Base-by-base conservation (phyloP, 164 flowering plant species). In the Nelumbo lutea region DNA sequence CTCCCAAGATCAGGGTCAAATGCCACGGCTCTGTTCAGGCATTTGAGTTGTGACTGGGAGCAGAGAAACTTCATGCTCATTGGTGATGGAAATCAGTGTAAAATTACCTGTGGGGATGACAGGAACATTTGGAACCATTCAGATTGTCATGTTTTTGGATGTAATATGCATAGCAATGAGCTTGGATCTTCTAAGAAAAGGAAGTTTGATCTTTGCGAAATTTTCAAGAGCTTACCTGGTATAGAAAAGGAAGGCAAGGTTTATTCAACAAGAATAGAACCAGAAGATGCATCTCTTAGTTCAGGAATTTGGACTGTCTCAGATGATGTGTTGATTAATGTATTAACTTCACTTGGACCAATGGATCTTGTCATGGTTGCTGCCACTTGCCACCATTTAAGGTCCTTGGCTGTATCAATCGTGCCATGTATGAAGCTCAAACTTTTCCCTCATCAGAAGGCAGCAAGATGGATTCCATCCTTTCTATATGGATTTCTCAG, bases 381-480 rank as follows among this genome's bases (percentile, higher is more conserved):
- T 42, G 78, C 88, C 27, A 88, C 97, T n/a, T 95, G 98, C 73
- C 91, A 76, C 59, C 96, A 86, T 83, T 72, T 95, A 47, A 86
- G 91, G 75, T 82, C 79, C 50, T 75, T 95, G 85, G 86, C 97
- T 58, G 77, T 71, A 61, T 78, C 84, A 42, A 72, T 95, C 64
- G 85, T 88, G 89, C 97, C 98, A 64, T 90, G 90, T 71, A 85
- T 88, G 89, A 89, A 92, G 65, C 94, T 95, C 42, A 95, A 86
- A 69, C 86, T 95, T 45, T 95, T 83, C 72, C 96, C 97, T 73
- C 98, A 92, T 80, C 98, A 95, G 78, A 87, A 86, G 73, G 88
- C 86, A 57, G 98, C 98, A 45, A 89, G 89, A 75, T 95, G 98
- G 98, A 92, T 95, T 81, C 48, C 96, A 95, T 77, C 98, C 98